These are phyloP conservation scores for Chrysochromulina tobinii DNA, from an alignment of 78 protist species.

Conservation along the genomic window DNA sequence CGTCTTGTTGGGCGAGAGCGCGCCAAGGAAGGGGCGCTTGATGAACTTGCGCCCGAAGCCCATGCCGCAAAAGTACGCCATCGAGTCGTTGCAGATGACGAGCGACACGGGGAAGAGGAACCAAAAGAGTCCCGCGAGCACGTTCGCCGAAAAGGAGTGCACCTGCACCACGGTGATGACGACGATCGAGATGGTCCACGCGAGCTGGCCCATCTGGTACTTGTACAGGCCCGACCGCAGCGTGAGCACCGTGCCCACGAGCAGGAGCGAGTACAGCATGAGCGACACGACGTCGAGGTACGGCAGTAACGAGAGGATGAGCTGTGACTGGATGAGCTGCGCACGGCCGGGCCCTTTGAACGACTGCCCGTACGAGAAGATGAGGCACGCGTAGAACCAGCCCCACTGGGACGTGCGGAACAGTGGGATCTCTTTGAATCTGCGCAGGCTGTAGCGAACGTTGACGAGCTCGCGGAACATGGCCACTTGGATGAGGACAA, in stretches of 20 bases:
- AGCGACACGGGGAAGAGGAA: constrained; percentile 20
- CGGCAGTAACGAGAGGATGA: not conserved
- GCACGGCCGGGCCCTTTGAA: not conserved
- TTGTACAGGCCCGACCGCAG: not conserved
- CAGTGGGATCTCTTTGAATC: not conserved
- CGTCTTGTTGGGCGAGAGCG: constrained; percentile 50
- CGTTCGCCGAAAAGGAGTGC: not conserved
- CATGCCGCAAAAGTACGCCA: constrained; percentile 43
- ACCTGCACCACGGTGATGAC: constrained; percentile 4
- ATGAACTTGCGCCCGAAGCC: not conserved
- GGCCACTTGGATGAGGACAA: not conserved
- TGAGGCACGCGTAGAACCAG: not conserved
- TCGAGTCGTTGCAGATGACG: constrained; percentile 33
- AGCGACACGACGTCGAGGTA: not conserved
- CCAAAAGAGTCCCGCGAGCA: constrained; percentile 35
- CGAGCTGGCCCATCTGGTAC: constrained; percentile 31
- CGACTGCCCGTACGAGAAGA: not conserved
- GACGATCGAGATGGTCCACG: not conserved
- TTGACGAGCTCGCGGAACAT: not conserved
- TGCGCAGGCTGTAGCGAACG: not conserved
- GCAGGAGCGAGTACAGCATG: not conserved
- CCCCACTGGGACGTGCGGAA: constrained; percentile 18
- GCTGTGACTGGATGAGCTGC: too few species aligned
- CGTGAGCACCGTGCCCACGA: not conserved
- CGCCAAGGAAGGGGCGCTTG: not conserved